Conservation (phyloP, 345 rosid genomes). For the Populus alba region DNA sequence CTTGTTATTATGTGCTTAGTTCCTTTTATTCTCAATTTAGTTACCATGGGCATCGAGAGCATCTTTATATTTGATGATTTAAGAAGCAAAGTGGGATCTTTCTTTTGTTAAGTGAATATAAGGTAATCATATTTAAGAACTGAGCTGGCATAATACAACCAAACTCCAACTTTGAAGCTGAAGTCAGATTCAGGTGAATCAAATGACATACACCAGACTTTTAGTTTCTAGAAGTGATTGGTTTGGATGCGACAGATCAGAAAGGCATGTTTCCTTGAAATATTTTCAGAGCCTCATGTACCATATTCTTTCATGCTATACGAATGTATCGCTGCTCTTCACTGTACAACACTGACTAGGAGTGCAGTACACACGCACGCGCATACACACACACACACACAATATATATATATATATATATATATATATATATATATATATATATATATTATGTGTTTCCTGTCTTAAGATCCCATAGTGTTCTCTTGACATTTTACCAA, state of each 20-base stretch:
- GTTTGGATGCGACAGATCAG: not conserved
- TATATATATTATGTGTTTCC: not conserved
- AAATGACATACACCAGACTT: not conserved
- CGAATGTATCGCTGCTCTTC: not conserved
- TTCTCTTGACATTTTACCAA: constrained; percentile 3
- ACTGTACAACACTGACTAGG: too few species aligned
- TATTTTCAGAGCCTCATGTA: not conserved
- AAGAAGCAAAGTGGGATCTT: not conserved
- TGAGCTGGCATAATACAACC: too few species aligned
- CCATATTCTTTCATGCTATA: not conserved
- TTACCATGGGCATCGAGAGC: not conserved
- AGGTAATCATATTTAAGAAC: too few species aligned
- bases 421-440: not conserved
- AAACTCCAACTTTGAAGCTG: too few species aligned
- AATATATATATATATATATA: not conserved
- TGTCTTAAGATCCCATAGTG: not conserved
- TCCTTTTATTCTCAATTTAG: not conserved
- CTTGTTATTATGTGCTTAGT: not conserved
- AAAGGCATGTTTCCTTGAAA: not conserved
- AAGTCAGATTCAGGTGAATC: not conserved
- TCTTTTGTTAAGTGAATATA: not conserved
- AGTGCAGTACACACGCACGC: too few species aligned
- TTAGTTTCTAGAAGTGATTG: not conserved
- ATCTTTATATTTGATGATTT: not conserved
- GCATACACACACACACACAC: too few species aligned